Conservation (phyloP, 306 rosid species). For the Trichosanthes truncata region DNA sequence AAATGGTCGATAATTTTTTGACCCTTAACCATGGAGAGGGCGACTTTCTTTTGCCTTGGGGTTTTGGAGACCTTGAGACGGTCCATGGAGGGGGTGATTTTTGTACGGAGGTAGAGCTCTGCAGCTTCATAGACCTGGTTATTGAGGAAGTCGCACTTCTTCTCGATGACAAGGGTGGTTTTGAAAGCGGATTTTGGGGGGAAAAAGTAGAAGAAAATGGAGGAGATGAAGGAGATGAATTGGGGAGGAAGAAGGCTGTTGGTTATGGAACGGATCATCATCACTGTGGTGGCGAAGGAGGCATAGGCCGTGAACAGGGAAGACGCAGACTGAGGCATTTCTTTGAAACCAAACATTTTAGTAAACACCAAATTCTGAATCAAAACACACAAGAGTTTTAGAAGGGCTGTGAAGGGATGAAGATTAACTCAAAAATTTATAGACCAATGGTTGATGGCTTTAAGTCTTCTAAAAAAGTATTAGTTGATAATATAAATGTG, state of each 20-base stretch:
- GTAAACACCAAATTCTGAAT: neutral
- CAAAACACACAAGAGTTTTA: too few relatives aligned
- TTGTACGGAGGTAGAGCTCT: neutral
- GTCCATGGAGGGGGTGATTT: neutral
- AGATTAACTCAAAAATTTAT: neutral
- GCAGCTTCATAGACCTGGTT: neutral
- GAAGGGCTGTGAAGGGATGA: neutral
- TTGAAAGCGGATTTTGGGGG: neutral
- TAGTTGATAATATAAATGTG: too few relatives aligned
- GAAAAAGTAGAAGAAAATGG: neutral
- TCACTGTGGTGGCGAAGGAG: neutral
- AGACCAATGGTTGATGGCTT: neutral
- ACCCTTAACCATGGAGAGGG: neutral
- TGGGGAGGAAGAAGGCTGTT: neutral
- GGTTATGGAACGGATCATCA: neutral
- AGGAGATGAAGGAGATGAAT: neutral
- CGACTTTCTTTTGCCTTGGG: neutral
- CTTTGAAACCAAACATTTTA: neutral
- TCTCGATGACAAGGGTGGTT: neutral
- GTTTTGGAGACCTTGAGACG: neutral
- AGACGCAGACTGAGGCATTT: neutral
- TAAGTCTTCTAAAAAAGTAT: too few relatives aligned
- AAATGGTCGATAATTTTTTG: neutral
- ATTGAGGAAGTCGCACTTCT: neutral
- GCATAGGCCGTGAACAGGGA: neutral